Conservation (phyloP, 176 grass and related monocot species). For the Cymbopogon citratus region DNA sequence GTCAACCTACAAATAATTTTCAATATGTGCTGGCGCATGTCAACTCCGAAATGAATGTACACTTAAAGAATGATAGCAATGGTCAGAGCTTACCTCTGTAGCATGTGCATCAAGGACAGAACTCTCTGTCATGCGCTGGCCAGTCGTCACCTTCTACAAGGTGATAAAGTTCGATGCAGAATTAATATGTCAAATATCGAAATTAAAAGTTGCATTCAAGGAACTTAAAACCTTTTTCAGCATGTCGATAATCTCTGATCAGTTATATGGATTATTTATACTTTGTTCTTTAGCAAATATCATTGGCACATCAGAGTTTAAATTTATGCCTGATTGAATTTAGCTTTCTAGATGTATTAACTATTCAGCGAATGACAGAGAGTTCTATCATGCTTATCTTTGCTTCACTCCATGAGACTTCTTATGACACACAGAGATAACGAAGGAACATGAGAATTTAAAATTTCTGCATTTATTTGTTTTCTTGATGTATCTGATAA, state of each 20-base stretch:
- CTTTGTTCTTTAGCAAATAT: neutral
- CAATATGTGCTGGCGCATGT: neutral
- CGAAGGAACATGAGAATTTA: neutral
- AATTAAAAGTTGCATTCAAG: neutral
- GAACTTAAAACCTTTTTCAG: neutral
- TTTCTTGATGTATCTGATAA: neutral
- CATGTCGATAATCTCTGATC: neutral
- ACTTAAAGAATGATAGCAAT: neutral
- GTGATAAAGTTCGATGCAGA: neutral
- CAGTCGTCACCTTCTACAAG: slow-evolving; percentile 64
- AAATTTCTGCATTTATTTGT: neutral
- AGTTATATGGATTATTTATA: too few species aligned
- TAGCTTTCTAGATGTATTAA: neutral
- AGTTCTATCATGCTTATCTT: neutral
- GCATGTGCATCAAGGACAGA: slow-evolving; percentile 94
- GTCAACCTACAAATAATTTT: slow-evolving; percentile 53
- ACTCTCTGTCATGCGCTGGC: slow-evolving; percentile 82
- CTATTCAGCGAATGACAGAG: neutral
- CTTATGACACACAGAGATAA: neutral
- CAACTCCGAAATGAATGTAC: neutral
- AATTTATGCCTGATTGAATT: neutral
- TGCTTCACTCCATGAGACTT: neutral
- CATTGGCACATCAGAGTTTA: neutral
- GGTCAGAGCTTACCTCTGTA: slow-evolving; percentile 42
- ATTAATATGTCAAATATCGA: slow-evolving; percentile 1